These are phyloP conservation scores for Apiospora rasikravindrae DNA, from an alignment of 2,329 filamentous ascomycete species.

Conservation along the genomic window DNA sequence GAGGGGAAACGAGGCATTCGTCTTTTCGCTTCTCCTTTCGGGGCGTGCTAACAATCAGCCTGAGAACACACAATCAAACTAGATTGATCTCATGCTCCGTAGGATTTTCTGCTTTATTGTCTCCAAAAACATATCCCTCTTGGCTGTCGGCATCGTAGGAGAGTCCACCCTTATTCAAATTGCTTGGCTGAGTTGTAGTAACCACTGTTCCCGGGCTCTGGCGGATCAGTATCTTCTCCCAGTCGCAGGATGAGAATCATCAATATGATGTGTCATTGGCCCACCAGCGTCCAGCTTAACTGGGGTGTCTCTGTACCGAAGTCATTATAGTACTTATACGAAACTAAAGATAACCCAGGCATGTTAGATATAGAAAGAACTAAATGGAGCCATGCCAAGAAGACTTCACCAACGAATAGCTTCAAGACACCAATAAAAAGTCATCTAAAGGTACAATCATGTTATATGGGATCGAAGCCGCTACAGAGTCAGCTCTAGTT, in stretches of 20 bases:
- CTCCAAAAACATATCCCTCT: background rate
- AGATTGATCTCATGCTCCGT: too few species aligned
- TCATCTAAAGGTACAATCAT: background rate
- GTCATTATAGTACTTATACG: background rate
- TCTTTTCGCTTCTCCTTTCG: too few species aligned
- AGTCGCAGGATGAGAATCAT: background rate
- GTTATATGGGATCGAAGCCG: background rate
- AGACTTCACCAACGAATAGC: background rate
- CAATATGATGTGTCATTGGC: background rate
- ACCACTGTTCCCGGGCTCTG: too few species aligned
- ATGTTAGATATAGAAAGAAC: background rate
- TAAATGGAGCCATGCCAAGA: background rate
- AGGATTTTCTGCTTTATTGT: too few species aligned
- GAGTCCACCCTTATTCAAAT: too few species aligned
- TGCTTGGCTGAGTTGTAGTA: too few species aligned
- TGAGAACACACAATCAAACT: too few species aligned
- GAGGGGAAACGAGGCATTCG: too few species aligned
- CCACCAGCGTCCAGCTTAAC: background rate
- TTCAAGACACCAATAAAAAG: background rate
- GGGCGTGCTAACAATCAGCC: too few species aligned
- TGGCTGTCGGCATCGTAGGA: background rate
- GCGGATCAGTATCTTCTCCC: background rate
- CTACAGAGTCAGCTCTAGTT: conserved; percentile 25
- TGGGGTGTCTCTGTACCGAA: background rate
- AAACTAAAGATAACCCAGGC: background rate